phyloP scores from a whole-genome alignment of 495 filamentous ascomycete species.

The Hyaloscypha finlandica region DNA sequence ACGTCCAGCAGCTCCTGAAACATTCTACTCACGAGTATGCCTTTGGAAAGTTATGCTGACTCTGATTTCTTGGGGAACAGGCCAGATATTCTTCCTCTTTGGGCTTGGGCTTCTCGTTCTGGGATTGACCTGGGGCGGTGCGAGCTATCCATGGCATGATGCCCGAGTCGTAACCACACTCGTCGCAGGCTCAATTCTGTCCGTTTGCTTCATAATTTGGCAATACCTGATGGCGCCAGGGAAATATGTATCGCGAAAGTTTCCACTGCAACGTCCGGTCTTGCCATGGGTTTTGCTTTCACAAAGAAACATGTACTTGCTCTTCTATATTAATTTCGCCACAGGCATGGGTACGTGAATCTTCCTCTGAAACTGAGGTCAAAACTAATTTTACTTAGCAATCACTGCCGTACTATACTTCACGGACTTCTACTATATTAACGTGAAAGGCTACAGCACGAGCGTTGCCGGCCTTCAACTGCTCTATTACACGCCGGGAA shows the following conservation, averaged over 20 bases:
- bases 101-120: slow-evolving; percentile 59
- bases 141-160: slow-evolving; percentile 52
- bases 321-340: slow-evolving; percentile 53
- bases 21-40: too few species aligned
- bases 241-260: slow-evolving; percentile 40
- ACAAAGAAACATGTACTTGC: slow-evolving; percentile 49
- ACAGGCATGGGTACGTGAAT: slow-evolving; percentile 40
- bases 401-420: slow-evolving; percentile 60
- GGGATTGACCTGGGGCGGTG: slow-evolving; percentile 59
- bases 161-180: slow-evolving; percentile 51
- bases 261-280: slow-evolving; percentile 56
- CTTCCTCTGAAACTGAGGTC: not conserved
- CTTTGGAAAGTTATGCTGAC: too few species aligned
- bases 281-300: slow-evolving; percentile 52
- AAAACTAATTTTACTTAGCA: slow-evolving; percentile 20
- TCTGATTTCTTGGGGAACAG: slow-evolving; percentile 18
- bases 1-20: too few species aligned
- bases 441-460: slow-evolving; percentile 50
- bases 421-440: slow-evolving; percentile 57
- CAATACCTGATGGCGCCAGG: slow-evolving; percentile 55
- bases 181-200: slow-evolving; percentile 48
- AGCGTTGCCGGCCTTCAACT: slow-evolving; percentile 51
- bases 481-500: slow-evolving; percentile 46
- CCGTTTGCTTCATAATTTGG: slow-evolving; percentile 49
- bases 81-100: slow-evolving; percentile 57